phyloP scores from a whole-genome alignment of 805 yeast genomes.

The Suhomyces sp. region DNA sequence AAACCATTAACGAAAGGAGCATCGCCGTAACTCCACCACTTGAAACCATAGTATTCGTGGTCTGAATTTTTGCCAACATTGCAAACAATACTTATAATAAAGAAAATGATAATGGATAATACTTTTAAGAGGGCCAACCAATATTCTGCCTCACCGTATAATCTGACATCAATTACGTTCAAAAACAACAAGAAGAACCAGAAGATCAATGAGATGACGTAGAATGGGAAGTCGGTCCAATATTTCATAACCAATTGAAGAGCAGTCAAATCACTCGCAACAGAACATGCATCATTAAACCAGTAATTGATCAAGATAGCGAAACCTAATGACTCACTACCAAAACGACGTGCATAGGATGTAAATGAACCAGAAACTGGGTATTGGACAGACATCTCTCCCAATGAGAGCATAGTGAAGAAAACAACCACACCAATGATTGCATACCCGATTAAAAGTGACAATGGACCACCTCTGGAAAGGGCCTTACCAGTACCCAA shows the following conservation, averaged over 20 bases:
- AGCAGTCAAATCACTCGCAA: constrained; percentile 50
- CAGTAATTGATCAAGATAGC: constrained; percentile 51
- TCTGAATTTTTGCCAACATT: constrained; percentile 56
- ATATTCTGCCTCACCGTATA: constrained; percentile 44
- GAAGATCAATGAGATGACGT: constrained; percentile 52
- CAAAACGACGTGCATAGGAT: constrained; percentile 48
- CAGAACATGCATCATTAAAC: constrained; percentile 50
- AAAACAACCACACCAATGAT: constrained; percentile 47
- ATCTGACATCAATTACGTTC: constrained; percentile 38
- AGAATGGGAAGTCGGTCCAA: constrained; percentile 51
- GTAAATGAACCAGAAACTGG: constrained; percentile 59
- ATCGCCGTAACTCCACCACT: constrained; percentile 46
- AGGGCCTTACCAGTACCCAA: constrained; percentile 33
- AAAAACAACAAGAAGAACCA: constrained; percentile 50
- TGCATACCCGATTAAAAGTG: constrained; percentile 33
- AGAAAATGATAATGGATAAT: constrained; percentile 55
- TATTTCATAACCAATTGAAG: constrained; percentile 45
- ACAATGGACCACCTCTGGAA: constrained; percentile 31
- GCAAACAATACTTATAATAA: constrained; percentile 54
- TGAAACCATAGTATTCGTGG: constrained; percentile 43
- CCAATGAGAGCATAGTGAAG: constrained; percentile 52
- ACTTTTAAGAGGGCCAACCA: constrained; percentile 41
- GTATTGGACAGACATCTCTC: constrained; percentile 55
- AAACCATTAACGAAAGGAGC: constrained; percentile 55
- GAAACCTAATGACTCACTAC: constrained; percentile 52